Evolutionary conservation across 257 asterid genomes (phyloP).

Genomic region (Cynanchum wilfordii): DNA sequence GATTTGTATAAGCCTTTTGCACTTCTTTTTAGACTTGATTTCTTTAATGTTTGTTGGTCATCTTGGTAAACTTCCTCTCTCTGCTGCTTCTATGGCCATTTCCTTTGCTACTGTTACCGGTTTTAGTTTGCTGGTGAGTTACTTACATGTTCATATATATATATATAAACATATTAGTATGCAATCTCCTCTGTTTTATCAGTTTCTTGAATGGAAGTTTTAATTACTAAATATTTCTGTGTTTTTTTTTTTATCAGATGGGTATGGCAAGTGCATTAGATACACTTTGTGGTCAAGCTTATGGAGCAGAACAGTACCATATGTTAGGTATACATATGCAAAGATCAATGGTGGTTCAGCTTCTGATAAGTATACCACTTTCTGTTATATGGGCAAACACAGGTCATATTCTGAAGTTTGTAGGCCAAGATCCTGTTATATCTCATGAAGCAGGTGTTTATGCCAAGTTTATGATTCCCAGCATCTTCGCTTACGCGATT

Average conservation of each 20-base stretch:
- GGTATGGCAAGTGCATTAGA: constrained; percentile 91
- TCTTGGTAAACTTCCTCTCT: constrained; percentile 60
- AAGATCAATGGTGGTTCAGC: constrained; percentile 61
- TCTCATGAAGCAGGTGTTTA: constrained; percentile 64
- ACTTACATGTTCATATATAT: too few species aligned
- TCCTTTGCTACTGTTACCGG: constrained; percentile 91
- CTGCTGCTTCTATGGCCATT: constrained; percentile 84
- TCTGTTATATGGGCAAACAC: constrained; percentile 70
- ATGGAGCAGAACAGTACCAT: constrained; percentile 77
- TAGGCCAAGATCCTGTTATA: constrained; percentile 73
- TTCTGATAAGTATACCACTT: constrained; percentile 59
- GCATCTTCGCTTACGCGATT: constrained; percentile 54
- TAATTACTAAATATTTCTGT: background rate
- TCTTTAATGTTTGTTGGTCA: constrained; percentile 89
- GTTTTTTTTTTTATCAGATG: constrained; percentile 29
- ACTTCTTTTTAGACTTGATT: constrained; percentile 58
- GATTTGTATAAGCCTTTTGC: constrained; percentile 47
- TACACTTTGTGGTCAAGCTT: constrained; percentile 77
- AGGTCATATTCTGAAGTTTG: constrained; percentile 39
- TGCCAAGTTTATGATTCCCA: constrained; percentile 62
- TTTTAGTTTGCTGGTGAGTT: constrained; percentile 55
- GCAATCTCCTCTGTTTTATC: background rate
- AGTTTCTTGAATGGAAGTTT: background rate
- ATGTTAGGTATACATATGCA: constrained; percentile 82
- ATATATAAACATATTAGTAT: too few species aligned